phyloP scores from a whole-genome alignment of 1,284 basidiomycete genomes.

The Termitomyces sp. region DNA sequence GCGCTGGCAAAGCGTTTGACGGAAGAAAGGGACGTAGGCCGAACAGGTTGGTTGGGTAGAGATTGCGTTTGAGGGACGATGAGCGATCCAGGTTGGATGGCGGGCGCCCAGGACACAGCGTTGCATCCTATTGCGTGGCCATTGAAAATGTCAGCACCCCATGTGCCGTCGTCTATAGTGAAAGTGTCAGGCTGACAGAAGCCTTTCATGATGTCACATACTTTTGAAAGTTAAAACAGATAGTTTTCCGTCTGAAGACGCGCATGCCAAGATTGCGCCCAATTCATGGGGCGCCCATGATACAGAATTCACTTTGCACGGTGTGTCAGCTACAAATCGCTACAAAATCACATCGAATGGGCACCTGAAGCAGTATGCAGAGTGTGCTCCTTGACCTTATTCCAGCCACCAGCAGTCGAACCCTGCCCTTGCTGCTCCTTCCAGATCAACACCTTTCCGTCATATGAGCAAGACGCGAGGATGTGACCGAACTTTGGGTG shows the following conservation, averaged over 20 bases:
- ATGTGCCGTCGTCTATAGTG: conserved; percentile 85
- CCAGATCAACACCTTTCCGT: conserved; percentile 98
- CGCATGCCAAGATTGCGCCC: conserved; percentile 94
- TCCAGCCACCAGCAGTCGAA: conserved; percentile 64
- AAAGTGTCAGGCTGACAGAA: neutral
- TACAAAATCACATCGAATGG: conserved; percentile 14
- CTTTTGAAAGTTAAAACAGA: conserved; percentile 98
- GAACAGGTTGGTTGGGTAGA: conserved; percentile 38
- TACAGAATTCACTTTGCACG: conserved; percentile 82
- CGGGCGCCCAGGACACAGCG: conserved; percentile 96
- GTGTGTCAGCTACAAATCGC: conserved; percentile 1
- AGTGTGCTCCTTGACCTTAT: conserved; percentile 94
- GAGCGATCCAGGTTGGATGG: conserved; percentile 81
- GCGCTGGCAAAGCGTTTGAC: conserved; percentile 91
- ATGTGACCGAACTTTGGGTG: conserved; percentile 97
- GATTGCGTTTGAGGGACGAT: conserved; percentile 54
- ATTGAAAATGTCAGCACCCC: conserved; percentile 93
- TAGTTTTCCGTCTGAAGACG: conserved; percentile 97
- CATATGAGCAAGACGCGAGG: conserved; percentile 95
- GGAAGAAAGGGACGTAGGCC: conserved; percentile 35
- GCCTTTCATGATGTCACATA: conserved; percentile 33
- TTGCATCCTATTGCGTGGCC: conserved; percentile 97
- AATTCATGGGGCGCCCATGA: conserved; percentile 98
- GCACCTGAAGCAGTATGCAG: conserved; percentile 90
- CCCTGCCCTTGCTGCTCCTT: conserved; percentile 75